phyloP scores from a whole-genome alignment of 495 filamentous ascomycete species.

The Lophium mytilinum region DNA sequence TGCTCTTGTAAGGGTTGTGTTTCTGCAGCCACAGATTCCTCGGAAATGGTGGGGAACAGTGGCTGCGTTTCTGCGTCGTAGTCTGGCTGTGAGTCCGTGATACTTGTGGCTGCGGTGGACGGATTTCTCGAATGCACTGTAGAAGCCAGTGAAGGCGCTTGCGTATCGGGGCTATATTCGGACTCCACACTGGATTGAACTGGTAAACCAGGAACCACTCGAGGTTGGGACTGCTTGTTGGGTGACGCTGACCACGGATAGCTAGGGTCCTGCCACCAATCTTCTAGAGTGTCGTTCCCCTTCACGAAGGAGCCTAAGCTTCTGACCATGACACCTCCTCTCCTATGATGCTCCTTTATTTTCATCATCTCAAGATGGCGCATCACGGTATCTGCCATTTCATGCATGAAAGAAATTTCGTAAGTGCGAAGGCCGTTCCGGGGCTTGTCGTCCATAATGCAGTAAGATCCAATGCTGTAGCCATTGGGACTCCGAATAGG shows the following conservation, averaged over 20 bases:
- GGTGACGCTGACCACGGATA: too few species aligned
- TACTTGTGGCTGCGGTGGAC: too few species aligned
- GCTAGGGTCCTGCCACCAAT: too few species aligned
- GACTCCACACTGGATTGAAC: too few species aligned
- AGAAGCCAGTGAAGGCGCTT: background rate
- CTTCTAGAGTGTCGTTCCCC: slow-evolving; percentile 26
- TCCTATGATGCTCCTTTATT: slow-evolving; percentile 48
- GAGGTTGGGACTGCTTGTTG: too few species aligned
- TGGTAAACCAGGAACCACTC: too few species aligned
- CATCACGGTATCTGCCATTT: slow-evolving; percentile 51
- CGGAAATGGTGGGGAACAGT: background rate
- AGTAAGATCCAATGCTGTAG: slow-evolving; percentile 64
- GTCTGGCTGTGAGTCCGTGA: too few species aligned
- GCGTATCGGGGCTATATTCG: slow-evolving; percentile 11
- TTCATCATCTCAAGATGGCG: slow-evolving; percentile 53
- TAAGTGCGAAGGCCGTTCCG: slow-evolving; percentile 31
- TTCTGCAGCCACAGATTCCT: background rate
- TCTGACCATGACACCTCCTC: slow-evolving; percentile 51
- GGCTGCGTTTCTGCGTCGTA: background rate
- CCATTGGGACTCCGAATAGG: slow-evolving; percentile 59
- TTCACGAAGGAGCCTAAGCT: slow-evolving; percentile 60
- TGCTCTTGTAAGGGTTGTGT: slow-evolving; percentile 1
- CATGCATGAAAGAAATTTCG: slow-evolving; percentile 29
- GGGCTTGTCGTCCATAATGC: slow-evolving; percentile 53
- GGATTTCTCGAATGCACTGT: too few species aligned